Percentiles rank a stretch among this genome's conserved stretches.
Conservation (phyloP, 306 rosid genomes). For the Gynostemma pentaphyllum region DNA sequence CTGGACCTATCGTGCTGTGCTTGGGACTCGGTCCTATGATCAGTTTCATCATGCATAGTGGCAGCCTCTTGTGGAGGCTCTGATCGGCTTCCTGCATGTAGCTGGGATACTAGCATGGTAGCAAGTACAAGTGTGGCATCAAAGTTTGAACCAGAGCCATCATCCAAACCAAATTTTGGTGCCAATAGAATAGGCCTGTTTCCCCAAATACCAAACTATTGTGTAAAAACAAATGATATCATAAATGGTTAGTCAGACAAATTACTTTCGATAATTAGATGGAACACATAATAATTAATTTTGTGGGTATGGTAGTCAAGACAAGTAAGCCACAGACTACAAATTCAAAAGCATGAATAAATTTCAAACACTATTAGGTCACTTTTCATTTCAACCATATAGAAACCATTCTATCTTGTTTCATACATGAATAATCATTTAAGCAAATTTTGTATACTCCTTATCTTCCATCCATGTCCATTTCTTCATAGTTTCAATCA, state of each 20-base stretch:
- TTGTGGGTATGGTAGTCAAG: not conserved
- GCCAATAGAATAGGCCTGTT: slow-evolving; percentile 89
- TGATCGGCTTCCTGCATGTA: slow-evolving; percentile 36
- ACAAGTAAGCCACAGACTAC: not conserved
- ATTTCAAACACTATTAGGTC: not conserved
- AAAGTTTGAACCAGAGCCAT: slow-evolving; percentile 64
- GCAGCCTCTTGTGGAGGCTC: slow-evolving; percentile 46
- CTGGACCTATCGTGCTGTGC: slow-evolving; percentile 29
- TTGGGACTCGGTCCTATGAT: slow-evolving; percentile 37
- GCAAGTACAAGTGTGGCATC: slow-evolving; percentile 94
- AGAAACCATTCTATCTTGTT: not conserved
- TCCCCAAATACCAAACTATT: not conserved
- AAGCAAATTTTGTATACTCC: not conserved
- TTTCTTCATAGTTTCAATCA: not conserved
- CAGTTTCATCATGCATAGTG: slow-evolving; percentile 30
- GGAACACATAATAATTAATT: not conserved
- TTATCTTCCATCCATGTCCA: not conserved
- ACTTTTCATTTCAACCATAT: not conserved
- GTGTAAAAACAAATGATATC: not conserved
- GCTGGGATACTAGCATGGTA: slow-evolving; percentile 83
- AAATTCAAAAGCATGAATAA: not conserved
- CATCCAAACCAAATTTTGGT: slow-evolving; percentile 79
- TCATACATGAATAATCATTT: not conserved
- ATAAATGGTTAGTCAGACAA: not conserved
- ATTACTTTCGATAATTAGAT: not conserved